A percentile compares a stretch with the other conserved stretches of the same genome.
Evolutionary conservation across 2,329 filamentous ascomycete species (phyloP).

Genomic region (Fusarium citri): DNA sequence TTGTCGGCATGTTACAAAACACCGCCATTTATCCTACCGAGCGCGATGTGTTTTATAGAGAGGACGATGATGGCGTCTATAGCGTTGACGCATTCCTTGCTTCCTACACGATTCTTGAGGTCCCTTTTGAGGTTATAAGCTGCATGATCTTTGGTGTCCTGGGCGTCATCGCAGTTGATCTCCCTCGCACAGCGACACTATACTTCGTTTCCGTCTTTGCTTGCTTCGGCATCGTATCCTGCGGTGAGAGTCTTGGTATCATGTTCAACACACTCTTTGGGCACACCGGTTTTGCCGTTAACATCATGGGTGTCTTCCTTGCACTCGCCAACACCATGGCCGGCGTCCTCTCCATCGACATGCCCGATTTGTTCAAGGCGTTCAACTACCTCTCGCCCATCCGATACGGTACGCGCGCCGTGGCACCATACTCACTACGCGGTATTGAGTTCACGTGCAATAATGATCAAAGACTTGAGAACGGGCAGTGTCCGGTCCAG

Average conservation of each 20-base stretch:
- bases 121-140: slow-evolving; percentile 77
- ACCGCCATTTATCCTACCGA: slow-evolving; percentile 79
- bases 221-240: slow-evolving; percentile 78
- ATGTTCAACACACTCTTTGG: slow-evolving; percentile 82
- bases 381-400: slow-evolving; percentile 80
- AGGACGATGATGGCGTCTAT: slow-evolving; percentile 80
- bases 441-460: slow-evolving; percentile 73
- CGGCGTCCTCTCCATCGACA: slow-evolving; percentile 76
- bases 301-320: slow-evolving; percentile 76
- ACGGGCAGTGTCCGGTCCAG: slow-evolving; percentile 72
- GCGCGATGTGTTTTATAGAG: slow-evolving; percentile 80
- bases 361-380: slow-evolving; percentile 72
- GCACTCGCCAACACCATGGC: slow-evolving; percentile 78
- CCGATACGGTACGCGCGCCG: slow-evolving; percentile 74
- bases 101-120: slow-evolving; percentile 75
- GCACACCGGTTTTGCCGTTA: slow-evolving; percentile 82
- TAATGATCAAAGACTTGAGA: slow-evolving; percentile 66
- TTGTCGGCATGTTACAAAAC: slow-evolving; percentile 83
- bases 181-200: slow-evolving; percentile 71
- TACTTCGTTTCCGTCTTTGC: slow-evolving; percentile 77
- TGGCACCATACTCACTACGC: slow-evolving; percentile 73
- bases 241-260: slow-evolving; percentile 81
- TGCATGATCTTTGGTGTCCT: slow-evolving; percentile 74
- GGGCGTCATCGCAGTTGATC: slow-evolving; percentile 71
- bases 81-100: slow-evolving; percentile 76